phyloP scores from a whole-genome alignment of 148 eudicot genomes.

The Rhododendron molle region DNA sequence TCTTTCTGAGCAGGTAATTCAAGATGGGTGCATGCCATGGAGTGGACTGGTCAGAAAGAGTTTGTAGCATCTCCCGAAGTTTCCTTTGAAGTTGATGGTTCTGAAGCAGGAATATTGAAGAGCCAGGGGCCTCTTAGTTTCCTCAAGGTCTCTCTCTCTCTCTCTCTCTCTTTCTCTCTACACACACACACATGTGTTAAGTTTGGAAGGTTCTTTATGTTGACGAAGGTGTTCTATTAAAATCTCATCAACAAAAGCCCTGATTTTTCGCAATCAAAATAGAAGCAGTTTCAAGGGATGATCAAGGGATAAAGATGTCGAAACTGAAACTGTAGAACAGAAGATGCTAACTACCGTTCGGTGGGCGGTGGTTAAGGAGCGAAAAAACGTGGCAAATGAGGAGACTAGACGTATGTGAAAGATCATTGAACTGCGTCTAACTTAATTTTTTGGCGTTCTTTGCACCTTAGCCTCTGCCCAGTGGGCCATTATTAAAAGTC shows the following conservation, averaged over 20 bases:
- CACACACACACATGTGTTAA: background rate
- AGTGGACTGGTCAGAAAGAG: conserved; percentile 77
- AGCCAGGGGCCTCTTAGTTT: conserved; percentile 71
- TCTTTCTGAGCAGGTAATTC: conserved; percentile 59
- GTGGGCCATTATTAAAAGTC: background rate
- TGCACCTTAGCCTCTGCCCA: background rate
- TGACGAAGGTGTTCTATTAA: background rate
- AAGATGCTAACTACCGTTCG: background rate
- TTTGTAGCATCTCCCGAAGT: conserved; percentile 56
- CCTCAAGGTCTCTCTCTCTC: conserved; percentile 57
- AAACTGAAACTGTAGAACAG: background rate
- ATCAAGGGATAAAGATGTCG: background rate
- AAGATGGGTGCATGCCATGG: conserved; percentile 92
- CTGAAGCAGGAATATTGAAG: conserved; percentile 69
- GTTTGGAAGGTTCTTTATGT: background rate
- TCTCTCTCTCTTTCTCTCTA: background rate
- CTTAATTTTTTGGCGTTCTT: background rate
- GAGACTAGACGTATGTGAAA: background rate
- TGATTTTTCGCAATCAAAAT: background rate
- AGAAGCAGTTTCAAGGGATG: background rate
- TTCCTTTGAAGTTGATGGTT: conserved; percentile 69
- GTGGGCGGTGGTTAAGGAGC: background rate
- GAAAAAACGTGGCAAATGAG: background rate
- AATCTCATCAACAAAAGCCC: background rate
- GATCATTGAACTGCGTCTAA: background rate